Conservation (phyloP, 805 yeast species). For the Metschnikowia shivogae region DNA sequence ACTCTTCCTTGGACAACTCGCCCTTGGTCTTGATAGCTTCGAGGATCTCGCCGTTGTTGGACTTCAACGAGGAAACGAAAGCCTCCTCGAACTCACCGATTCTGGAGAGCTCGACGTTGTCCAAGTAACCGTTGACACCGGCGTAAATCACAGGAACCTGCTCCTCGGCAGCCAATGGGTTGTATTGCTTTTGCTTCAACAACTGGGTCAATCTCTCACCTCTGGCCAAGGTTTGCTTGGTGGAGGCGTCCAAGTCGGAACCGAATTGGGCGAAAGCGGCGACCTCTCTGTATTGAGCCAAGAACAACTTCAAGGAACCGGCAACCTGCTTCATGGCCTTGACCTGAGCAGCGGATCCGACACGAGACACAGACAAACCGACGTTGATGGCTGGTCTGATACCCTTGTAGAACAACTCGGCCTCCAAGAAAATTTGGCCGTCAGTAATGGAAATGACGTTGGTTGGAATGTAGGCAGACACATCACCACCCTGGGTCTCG, state of each 20-base stretch:
- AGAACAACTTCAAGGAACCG: constrained; percentile 99
- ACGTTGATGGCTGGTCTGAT: constrained; percentile 99
- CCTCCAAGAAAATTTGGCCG: constrained; percentile 98
- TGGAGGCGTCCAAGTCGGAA: constrained; percentile 99
- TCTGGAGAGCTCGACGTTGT: constrained; percentile 75
- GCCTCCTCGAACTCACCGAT: constrained; percentile 88
- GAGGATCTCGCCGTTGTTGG: constrained; percentile 82
- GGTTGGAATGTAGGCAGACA: constrained; percentile 95
- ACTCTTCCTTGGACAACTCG: constrained; percentile 81
- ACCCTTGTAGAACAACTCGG: constrained; percentile 99
- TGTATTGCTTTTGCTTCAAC: constrained; percentile 95
- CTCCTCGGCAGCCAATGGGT: constrained; percentile 97
- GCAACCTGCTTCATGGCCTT: constrained; percentile 99
- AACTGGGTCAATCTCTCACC: constrained; percentile 99
- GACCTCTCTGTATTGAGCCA: constrained; percentile 99
- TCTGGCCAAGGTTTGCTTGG: constrained; percentile 97
- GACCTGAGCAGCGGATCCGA: constrained; percentile 99
- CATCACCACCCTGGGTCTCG: constrained; percentile 99
- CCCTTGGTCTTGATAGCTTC: constrained; percentile 84
- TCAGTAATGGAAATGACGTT: constrained; percentile 96
- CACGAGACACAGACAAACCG: constrained; percentile 99
- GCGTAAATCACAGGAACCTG: constrained; percentile 98
- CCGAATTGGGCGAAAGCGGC: constrained; percentile 99
- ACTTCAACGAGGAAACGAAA: constrained; percentile 86
- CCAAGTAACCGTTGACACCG: constrained; percentile 99